Percentiles rank a stretch among this genome's conserved stretches.
Evolutionary conservation across 2,329 filamentous ascomycete species (phyloP).

Genomic region (Aureobasidium sp.): DNA sequence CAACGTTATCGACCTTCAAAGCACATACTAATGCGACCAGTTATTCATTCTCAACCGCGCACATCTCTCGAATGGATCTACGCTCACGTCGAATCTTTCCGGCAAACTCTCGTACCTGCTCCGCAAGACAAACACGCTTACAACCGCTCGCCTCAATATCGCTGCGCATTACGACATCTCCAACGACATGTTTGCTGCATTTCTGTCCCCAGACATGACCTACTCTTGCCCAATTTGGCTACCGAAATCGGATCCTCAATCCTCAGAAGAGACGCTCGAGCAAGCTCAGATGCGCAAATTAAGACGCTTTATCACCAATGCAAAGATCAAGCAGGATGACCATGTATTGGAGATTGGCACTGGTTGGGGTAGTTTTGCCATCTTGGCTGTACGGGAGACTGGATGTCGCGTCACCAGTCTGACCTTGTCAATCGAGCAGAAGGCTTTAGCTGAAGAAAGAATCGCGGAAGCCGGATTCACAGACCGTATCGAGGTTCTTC

Average conservation of each 20-base stretch:
- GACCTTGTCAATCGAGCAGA: conserved; percentile 62
- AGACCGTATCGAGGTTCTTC: conserved; percentile 53
- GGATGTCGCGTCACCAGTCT: conserved; percentile 61
- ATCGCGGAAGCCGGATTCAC: conserved; percentile 53
- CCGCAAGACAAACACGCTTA: conserved; percentile 38
- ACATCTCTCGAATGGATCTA: conserved; percentile 55
- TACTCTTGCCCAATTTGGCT: conserved; percentile 65
- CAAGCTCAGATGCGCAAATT: conserved; percentile 61
- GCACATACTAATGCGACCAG: conserved; percentile 27
- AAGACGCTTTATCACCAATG: conserved; percentile 55
- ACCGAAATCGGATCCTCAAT: conserved; percentile 31
- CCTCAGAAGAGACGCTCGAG: conserved; percentile 50
- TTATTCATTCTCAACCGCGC: conserved; percentile 64
- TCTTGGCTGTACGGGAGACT: conserved; percentile 56
- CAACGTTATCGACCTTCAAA: background rate
- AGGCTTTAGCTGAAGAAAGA: conserved; percentile 55
- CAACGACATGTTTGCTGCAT: conserved; percentile 68
- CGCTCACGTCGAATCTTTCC: conserved; percentile 51
- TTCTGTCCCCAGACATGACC: conserved; percentile 67
- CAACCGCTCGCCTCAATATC: conserved; percentile 55
- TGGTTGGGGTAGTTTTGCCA: conserved; percentile 67
- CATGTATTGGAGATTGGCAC: conserved; percentile 69
- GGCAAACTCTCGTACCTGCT: conserved; percentile 48
- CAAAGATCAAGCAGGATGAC: conserved; percentile 54
- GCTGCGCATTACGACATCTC: conserved; percentile 68